A percentile compares a stretch with the other conserved stretches of the same genome.
These are phyloP conservation scores for Boletus reticulatus DNA, from an alignment of 768 basidiomycete species.

Conservation along the genomic window DNA sequence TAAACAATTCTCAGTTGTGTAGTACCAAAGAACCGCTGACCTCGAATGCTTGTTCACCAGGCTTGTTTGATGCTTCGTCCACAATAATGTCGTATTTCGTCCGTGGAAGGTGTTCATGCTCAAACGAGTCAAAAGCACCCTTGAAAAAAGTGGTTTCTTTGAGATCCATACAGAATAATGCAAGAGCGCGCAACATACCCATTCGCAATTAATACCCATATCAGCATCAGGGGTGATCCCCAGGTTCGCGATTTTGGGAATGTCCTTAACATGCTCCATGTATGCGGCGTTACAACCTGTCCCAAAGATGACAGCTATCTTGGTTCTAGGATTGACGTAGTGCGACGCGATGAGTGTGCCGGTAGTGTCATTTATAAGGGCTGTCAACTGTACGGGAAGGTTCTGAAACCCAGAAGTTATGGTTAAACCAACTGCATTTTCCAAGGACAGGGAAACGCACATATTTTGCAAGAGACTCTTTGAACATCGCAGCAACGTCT, in stretches of 20 bases:
- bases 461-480: constrained; percentile 70
- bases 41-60: constrained; percentile 92
- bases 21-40: constrained; percentile 34
- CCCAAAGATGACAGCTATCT: constrained; percentile 95
- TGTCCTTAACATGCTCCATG: constrained; percentile 86
- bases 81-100: constrained; percentile 93
- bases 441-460: constrained; percentile 42
- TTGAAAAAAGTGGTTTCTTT: constrained; percentile 25
- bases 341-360: constrained; percentile 96
- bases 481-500: constrained; percentile 94
- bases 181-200: constrained; percentile 48
- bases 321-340: constrained; percentile 89
- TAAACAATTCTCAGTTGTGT: neutral
- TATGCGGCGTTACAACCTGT: constrained; percentile 99
- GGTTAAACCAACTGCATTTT: neutral
- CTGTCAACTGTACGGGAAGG: constrained; percentile 79
- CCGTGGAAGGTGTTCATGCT: constrained; percentile 90
- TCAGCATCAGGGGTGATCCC: constrained; percentile 61
- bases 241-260: constrained; percentile 80
- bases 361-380: constrained; percentile 97
- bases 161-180: neutral
- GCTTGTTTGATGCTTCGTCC: constrained; percentile 95
- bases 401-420: constrained; percentile 42
- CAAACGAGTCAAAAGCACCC: constrained; percentile 97
- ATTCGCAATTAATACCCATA: constrained; percentile 98